These are phyloP conservation scores for Phaeoacremonium minimum DNA, from an alignment of 2,329 filamentous ascomycete species.

Conservation along the genomic window DNA sequence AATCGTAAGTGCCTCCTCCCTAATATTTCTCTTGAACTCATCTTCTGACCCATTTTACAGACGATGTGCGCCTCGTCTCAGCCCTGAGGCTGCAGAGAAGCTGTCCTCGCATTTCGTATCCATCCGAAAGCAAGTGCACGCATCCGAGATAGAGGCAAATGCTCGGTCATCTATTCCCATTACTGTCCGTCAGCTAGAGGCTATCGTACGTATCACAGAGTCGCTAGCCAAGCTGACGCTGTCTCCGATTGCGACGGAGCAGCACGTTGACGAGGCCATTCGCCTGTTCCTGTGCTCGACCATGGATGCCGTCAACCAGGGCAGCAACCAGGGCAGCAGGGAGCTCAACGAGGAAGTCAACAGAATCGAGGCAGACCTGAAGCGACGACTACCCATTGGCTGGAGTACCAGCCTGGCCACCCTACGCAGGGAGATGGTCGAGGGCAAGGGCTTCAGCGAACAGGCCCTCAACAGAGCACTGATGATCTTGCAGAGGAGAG, in stretches of 20 bases:
- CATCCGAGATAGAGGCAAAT: slow-evolving; percentile 85
- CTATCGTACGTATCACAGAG: slow-evolving; percentile 95
- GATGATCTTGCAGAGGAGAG: slow-evolving; percentile 79
- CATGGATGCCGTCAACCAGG: slow-evolving; percentile 96
- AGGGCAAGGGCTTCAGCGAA: slow-evolving; percentile 86
- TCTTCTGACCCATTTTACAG: slow-evolving; percentile 33
- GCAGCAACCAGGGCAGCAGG: slow-evolving; percentile 74
- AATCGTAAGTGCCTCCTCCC: slow-evolving; percentile 59
- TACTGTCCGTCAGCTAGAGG: slow-evolving; percentile 93
- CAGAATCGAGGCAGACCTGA: slow-evolving; percentile 84
- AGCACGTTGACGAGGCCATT: slow-evolving; percentile 95
- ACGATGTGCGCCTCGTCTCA: slow-evolving; percentile 87
- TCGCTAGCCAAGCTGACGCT: slow-evolving; percentile 89
- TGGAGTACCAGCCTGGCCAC: slow-evolving; percentile 92
- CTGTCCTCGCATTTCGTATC: slow-evolving; percentile 96
- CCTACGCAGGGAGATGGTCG: slow-evolving; percentile 84
- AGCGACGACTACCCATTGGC: slow-evolving; percentile 83
- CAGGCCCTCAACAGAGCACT: slow-evolving; percentile 79
- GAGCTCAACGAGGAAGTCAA: slow-evolving; percentile 88
- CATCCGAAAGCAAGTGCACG: slow-evolving; percentile 90
- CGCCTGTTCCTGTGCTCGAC: slow-evolving; percentile 92
- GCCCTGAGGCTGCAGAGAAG: slow-evolving; percentile 87
- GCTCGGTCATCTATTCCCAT: slow-evolving; percentile 92
- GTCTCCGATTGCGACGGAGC: slow-evolving; percentile 79
- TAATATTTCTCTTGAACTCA: slow-evolving; percentile 4